These are phyloP conservation scores for Phytophthora sp. DNA, from an alignment of 352 stramenopile genomes.

Conservation along the genomic window DNA sequence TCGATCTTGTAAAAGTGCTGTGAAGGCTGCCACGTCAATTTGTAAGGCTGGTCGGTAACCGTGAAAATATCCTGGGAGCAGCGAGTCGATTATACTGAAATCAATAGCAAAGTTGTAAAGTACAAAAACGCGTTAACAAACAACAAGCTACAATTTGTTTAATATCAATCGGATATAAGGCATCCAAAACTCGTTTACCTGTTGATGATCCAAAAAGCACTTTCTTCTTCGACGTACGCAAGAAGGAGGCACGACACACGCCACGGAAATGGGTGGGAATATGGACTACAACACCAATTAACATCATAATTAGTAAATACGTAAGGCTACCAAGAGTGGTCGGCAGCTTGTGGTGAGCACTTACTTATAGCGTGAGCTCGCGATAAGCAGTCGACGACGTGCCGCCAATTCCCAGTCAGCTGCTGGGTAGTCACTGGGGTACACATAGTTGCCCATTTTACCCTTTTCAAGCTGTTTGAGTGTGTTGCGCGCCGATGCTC, in stretches of 20 bases:
- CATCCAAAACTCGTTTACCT: conserved; percentile 51
- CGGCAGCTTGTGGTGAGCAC: not conserved
- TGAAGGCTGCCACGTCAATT: conserved; percentile 69
- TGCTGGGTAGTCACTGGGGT: conserved; percentile 63
- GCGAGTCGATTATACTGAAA: conserved; percentile 62
- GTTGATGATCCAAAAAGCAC: conserved; percentile 83
- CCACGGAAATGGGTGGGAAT: conserved; percentile 78
- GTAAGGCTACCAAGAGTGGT: not conserved
- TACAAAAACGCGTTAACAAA: too few species aligned
- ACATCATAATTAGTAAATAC: not conserved
- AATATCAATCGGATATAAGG: too few species aligned
- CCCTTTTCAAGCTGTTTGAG: conserved; percentile 68
- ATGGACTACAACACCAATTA: conserved; percentile 46
- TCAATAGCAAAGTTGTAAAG: too few species aligned
- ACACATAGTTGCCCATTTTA: conserved; percentile 68
- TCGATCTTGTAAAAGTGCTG: conserved; percentile 54
- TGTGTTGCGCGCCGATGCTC: conserved; percentile 38
- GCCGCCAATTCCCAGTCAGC: conserved; percentile 65
- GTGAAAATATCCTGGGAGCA: conserved; percentile 82
- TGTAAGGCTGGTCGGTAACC: conserved; percentile 74
- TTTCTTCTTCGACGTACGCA: conserved; percentile 83
- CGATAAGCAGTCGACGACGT: conserved; percentile 68
- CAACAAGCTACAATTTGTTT: too few species aligned
- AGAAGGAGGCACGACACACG: conserved; percentile 68
- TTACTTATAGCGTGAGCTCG: conserved; percentile 76